phyloP scores from a whole-genome alignment of 495 filamentous ascomycete species.

The Xylaria telfairii region DNA sequence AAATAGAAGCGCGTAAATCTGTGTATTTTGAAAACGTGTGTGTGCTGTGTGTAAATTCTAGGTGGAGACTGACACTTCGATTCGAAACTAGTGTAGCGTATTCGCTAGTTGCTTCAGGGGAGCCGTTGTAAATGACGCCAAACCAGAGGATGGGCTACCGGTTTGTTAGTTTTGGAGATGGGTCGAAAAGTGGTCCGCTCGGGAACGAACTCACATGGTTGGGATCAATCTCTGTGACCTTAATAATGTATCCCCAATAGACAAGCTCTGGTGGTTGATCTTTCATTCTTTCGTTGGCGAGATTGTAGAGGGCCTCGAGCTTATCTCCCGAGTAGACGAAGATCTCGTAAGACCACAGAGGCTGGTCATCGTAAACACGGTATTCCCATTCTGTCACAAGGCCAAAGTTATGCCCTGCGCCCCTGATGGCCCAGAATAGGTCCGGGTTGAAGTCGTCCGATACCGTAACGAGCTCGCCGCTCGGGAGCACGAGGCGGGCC shows the following conservation, averaged over 20 bases:
- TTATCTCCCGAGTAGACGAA: constrained; percentile 31
- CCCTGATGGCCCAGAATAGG: constrained; percentile 59
- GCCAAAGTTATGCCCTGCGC: constrained; percentile 63
- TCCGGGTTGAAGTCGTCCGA: constrained; percentile 42
- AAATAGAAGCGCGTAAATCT: too few species aligned
- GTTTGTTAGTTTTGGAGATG: constrained; percentile 26
- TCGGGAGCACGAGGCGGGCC: constrained; percentile 53
- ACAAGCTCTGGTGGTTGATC: constrained; percentile 17
- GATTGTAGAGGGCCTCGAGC: constrained; percentile 28
- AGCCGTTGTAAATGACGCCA: constrained; percentile 31
- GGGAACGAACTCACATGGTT: constrained; percentile 46
- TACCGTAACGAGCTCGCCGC: constrained; percentile 47
- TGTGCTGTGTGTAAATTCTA: too few species aligned
- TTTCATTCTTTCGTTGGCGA: constrained; percentile 18
- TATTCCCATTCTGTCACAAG: constrained; percentile 45
- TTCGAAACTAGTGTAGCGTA: constrained; percentile 25
- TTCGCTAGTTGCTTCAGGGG: constrained; percentile 12
- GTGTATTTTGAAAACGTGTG: too few species aligned
- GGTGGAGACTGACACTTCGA: too few species aligned
- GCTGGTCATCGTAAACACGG: constrained; percentile 23
- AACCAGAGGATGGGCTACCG: constrained; percentile 28
- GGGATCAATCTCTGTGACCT: constrained; percentile 30
- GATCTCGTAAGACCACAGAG: constrained; percentile 31
- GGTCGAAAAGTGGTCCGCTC: neutral
- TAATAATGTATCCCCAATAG: constrained; percentile 30